Percentiles rank a stretch among this genome's conserved stretches.
These are phyloP conservation scores for Cucumis sativus DNA, from an alignment of 306 rosid species.

Conservation along the genomic window DNA sequence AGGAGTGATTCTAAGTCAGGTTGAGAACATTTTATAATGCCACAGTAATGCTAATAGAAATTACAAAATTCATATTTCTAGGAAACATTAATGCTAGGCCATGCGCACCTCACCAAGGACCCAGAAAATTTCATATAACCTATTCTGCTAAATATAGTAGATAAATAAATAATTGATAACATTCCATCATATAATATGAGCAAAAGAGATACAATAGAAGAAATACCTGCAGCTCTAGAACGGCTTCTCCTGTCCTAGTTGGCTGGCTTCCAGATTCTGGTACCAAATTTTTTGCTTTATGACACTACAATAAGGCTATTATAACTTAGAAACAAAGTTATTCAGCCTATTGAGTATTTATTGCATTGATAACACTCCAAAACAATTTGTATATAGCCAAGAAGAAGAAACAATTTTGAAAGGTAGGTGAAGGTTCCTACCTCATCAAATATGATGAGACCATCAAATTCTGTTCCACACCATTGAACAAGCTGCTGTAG, in stretches of 20 bases:
- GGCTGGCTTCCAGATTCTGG: conserved; percentile 99
- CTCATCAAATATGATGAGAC: conserved; percentile 87
- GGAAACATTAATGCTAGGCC: neutral
- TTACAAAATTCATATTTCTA: neutral
- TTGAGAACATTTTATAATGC: neutral
- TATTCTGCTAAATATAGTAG: neutral
- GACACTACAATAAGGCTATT: conserved; percentile 76
- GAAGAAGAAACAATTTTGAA: neutral
- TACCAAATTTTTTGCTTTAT: conserved; percentile 96
- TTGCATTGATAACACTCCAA: neutral
- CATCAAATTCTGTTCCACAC: conserved; percentile 80
- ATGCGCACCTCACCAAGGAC: neutral
- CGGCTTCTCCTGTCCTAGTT: conserved; percentile 98
- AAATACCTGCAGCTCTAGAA: conserved; percentile 86
- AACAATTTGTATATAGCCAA: neutral
- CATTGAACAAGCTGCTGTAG: conserved; percentile 92
- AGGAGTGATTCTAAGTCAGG: neutral
- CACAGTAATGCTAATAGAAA: neutral
- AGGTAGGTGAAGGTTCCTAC: conserved; percentile 16
- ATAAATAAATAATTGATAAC: neutral
- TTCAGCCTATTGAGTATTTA: conserved; percentile 20
- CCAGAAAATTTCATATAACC: neutral
- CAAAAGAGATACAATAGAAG: conserved; percentile 6
- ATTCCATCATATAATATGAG: neutral
- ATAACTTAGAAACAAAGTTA: conserved; percentile 36